phyloP scores from a whole-genome alignment of 176 grass and related monocot species.

The Neostapfia colusana region DNA sequence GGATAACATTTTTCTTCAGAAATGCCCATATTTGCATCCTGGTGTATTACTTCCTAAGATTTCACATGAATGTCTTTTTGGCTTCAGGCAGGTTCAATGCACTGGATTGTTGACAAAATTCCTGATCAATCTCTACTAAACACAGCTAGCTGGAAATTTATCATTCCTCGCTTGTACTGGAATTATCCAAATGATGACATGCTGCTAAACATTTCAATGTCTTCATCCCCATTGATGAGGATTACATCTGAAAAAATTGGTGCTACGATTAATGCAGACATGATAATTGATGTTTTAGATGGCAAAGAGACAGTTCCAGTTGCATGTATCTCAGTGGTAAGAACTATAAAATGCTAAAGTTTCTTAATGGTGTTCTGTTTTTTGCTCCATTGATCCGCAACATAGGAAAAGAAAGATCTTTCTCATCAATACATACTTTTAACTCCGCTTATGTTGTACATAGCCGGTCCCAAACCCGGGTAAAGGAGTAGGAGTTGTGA shows the following conservation, averaged over 20 bases:
- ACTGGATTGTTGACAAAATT: constrained; percentile 80
- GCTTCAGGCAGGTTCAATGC: constrained; percentile 80
- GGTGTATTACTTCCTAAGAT: constrained; percentile 13
- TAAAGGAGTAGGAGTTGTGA: too few species aligned
- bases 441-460: too few species aligned
- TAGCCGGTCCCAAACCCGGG: too few species aligned
- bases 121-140: constrained; percentile 85
- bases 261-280: constrained; percentile 62
- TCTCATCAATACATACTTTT: constrained; percentile 19
- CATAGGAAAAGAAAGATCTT: background rate
- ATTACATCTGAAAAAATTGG: constrained; percentile 68
- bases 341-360: constrained; percentile 19
- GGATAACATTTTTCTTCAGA: constrained; percentile 6
- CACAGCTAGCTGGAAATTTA: constrained; percentile 82
- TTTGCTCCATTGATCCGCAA: constrained; percentile 13
- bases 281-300: constrained; percentile 81
- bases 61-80: constrained; percentile 17
- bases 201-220: constrained; percentile 79
- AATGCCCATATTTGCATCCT: constrained; percentile 1
- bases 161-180: constrained; percentile 82
- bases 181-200: constrained; percentile 93
- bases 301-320: constrained; percentile 60
- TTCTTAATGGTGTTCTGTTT: constrained; percentile 1
- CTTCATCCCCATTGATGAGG: constrained; percentile 66
- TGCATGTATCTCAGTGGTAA: constrained; percentile 92